Conservation (phyloP, 257 asterid genomes). For the Anisodus tanguticus region DNA sequence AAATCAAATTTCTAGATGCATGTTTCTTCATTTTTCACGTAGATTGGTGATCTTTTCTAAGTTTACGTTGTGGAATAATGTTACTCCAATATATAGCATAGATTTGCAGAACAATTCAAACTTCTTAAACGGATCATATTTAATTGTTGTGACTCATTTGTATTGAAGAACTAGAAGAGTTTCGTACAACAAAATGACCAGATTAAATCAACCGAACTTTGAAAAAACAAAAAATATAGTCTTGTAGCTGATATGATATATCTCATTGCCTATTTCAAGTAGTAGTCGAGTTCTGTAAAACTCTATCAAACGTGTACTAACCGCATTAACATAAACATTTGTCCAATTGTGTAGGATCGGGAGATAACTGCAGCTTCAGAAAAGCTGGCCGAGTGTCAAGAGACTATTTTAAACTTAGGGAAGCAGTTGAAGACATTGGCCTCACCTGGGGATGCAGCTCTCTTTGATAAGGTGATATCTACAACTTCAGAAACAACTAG, state of each 20-base stretch:
- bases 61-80: background rate
- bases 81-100: background rate
- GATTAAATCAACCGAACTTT: background rate
- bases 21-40: background rate
- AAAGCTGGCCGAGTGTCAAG: constrained; percentile 90
- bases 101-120: background rate
- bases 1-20: background rate
- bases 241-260: constrained; percentile 1
- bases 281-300: background rate
- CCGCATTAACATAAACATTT: background rate
- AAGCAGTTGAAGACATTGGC: constrained; percentile 89
- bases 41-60: background rate
- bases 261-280: constrained; percentile 4
- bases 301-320: background rate
- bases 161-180: background rate
- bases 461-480: constrained; percentile 54
- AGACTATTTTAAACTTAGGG: constrained; percentile 79
- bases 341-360: constrained; percentile 56
- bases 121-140: background rate
- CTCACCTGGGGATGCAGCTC: constrained; percentile 58
- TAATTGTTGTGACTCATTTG: background rate
- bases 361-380: constrained; percentile 83
- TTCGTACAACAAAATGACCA: background rate
- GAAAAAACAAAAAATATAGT: background rate
- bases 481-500: constrained; percentile 42